Base-by-base conservation (phyloP, 805 yeast species). In the Cyberlindnera saturnus region DNA sequence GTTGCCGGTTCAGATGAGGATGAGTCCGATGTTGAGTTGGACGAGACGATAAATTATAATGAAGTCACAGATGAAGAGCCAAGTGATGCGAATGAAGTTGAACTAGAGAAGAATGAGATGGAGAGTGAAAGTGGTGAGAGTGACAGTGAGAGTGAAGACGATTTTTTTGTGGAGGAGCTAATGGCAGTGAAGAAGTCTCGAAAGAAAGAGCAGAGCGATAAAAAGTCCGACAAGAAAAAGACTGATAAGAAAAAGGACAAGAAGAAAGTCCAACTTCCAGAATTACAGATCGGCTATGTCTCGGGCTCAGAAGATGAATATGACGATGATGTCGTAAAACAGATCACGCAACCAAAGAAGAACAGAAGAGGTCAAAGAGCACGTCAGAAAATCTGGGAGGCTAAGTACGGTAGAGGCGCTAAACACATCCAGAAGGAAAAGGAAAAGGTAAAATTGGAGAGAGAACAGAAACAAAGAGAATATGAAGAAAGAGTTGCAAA, bases 291-390 rank as follows among this genome's bases (percentile, higher is more conserved):
- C 1, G 99, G 99, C 5, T 93, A 86, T 62, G 75, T 75, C 46
- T 88, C 96, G 5, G 95, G 88, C 5, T 96, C 85, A 14, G 57
- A 52, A 5, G 91, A 88, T 3, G 81, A 86, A 1, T 95, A 86
- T 31, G 82, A 76, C 29, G 72, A 69, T 30, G 73, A 70, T 54
- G 60, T 67, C 38, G 68, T 73, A 9, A 79, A 79, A 6, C 74
- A 79, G 44, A 71, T 68, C 38, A 66, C 81, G 1, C 62, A 75
- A 26, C 73, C 71, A 16, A 75, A 91, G 49, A 88, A 89, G 55
- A 93, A 93, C 63, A 75, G 99, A 66, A 79, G 97, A 63, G 99
- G 99, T 20, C 99, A 93, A 68, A 74, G 98, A 47, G 99, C 97
- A 1, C 81, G 99, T 67, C 93, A 91, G 62, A 84, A 86, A 70